Evolutionary conservation across 441 rosid genomes (phyloP).

Genomic region (Biscutella laevigata): DNA sequence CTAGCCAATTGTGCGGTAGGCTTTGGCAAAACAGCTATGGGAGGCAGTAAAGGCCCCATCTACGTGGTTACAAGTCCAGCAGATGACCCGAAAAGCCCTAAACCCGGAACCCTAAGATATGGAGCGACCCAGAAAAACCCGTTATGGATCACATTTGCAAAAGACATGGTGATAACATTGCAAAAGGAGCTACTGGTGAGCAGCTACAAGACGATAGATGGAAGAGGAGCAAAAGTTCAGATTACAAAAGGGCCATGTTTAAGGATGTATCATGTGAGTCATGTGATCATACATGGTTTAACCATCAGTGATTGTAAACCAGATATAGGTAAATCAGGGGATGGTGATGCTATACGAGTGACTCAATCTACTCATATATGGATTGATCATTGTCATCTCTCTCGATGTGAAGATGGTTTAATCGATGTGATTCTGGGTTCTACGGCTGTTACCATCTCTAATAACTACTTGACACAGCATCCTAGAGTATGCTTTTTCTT

Average conservation of each 20-base stretch:
- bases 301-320: conserved; percentile 51
- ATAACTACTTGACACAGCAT: conserved; percentile 51
- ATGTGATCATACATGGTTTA: conserved; percentile 54
- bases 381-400: conserved; percentile 56
- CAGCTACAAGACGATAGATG: conserved; percentile 56
- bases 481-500: no score
- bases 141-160: conserved; percentile 43
- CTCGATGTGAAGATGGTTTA: conserved; percentile 41
- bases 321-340: no score
- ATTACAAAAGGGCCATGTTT: conserved; percentile 52
- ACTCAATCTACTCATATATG: no score
- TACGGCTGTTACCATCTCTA: conserved; percentile 43
- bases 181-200: conserved; percentile 53
- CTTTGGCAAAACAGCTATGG: conserved; percentile 40
- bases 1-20: conserved; percentile 56
- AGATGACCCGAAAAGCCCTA: conserved; percentile 33
- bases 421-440: conserved; percentile 60
- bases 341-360: no score
- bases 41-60: conserved; percentile 48
- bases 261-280: conserved; percentile 47
- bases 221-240: conserved; percentile 52
- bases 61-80: conserved; percentile 38
- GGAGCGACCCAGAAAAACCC: conserved; percentile 36
- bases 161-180: conserved; percentile 40
- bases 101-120: conserved; percentile 35